Evolutionary conservation across 1,284 basidiomycete genomes (phyloP), one percentile per base, ranked within the genome.

Genomic region (Kalmanozyma brasiliensis): DNA sequence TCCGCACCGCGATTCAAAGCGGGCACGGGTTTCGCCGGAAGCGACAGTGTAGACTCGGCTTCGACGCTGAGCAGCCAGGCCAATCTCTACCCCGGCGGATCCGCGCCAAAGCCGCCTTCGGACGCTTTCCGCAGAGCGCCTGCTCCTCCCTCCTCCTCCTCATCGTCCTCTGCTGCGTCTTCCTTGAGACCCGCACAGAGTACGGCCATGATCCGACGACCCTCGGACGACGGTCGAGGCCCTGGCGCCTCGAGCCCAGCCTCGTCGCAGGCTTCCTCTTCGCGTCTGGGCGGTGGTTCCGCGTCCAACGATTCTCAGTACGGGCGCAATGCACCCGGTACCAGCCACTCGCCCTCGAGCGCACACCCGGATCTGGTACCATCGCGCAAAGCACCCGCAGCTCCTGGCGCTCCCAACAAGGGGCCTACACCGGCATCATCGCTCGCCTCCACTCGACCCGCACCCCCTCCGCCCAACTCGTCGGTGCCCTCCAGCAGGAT

Each of bases 381-480:
- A 16, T 76, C 63, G 44, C 73, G 75, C 36, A 77, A 77, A 37
- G 77, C 77, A 10, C 76, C 76, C 17, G 62, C 74, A 14, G 74
- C 76, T 17, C 76, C 74, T 4, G 62, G 74, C 17, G 52, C 65
- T 37, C 40, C 51, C 26, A n/a, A n/a, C n/a, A 64, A 68, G 24
- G 22, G 53, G 23, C 33, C 60, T 1, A 43, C 52, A 16, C 32
- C 52, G 10, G 60, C 65, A 16, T 57, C 61, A 6, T 56, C 65
- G 19, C 48, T 58, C 14, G 55, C 65, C 11, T 57, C 70, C 3
- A 51, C 56, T 29, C 52, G 61, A 11, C 56, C 61, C 9, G 71
- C 61, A 9, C 56, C 58, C 14, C 58, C 69, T 22, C 58, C 68
- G 20, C 58, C 68, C 20, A 41, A 43, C 49, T 62, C 62, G 35